Base-by-base conservation (phyloP, 495 filamentous ascomycete genomes). In the Xylaria intraflava region DNA sequence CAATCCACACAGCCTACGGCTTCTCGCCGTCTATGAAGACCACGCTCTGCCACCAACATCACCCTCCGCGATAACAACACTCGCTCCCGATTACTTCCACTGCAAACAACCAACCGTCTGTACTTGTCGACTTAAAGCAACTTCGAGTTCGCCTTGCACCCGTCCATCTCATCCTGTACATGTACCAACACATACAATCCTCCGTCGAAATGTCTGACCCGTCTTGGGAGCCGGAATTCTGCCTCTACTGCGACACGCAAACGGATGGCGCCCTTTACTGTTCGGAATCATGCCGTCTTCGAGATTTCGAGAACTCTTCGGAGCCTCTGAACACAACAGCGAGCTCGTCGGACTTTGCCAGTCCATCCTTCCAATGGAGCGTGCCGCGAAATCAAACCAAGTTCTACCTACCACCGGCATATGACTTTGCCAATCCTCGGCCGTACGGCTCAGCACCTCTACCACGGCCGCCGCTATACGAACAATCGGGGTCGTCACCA, bases 171-270 rank as follows among this genome's bases (percentile, higher is more conserved):
- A 26, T 31, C 16, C 29, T 27, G 31, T 47, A 57, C 58, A 46
- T 52, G 47, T 46, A 61, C 47, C 51, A 48, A 51, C 52, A 53
- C 51, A 50, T 38, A 51, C 38, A 39, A 46, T 47, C 42, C 36
- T 29, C 50, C 46, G 46, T 39, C 66, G 74, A 66, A 59, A 78
- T 79, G 74, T 76, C 74, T 61, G 80, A 87, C 59, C 85, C 88
- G 66, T 66, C 64, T 16, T 96, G 92, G 90, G 89, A 86, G 57
- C 87, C 83, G 58, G 89, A 96, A 69, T 95, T 88, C 80, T 97
- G 92, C 75, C 83, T 97, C 54, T 84, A 85, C 76, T 97, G 92
- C 77, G 92, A 96, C 71, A 83, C 83, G 68, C 88, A 95, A 70
- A 93, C 86, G 51, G 79, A 81, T 46, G 86, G 86, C 55, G 79